Conservation (phyloP, 805 yeast genomes). For the Zygoascus ofunaensis region DNA sequence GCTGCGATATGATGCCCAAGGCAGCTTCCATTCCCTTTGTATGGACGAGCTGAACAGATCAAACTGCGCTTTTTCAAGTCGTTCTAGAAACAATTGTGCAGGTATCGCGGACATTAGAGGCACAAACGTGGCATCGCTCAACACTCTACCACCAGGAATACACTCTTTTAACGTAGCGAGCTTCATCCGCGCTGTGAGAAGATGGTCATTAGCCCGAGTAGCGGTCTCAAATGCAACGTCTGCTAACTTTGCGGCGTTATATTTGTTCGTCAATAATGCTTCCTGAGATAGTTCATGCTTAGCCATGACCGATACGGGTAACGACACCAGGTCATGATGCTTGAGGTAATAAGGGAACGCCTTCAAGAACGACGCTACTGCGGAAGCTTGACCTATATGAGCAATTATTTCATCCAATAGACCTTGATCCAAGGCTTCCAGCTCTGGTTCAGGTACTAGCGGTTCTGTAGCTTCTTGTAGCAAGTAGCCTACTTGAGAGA, state of each 20-base stretch:
- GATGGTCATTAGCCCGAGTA: slow-evolving; percentile 69
- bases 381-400: slow-evolving; percentile 75
- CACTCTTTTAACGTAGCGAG: slow-evolving; percentile 36
- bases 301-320: slow-evolving; percentile 57
- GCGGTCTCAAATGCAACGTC: slow-evolving; percentile 63
- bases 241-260: slow-evolving; percentile 31
- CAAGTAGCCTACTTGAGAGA: slow-evolving; percentile 63
- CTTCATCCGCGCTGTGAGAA: slow-evolving; percentile 49
- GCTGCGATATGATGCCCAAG: slow-evolving; percentile 47
- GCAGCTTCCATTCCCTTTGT: slow-evolving; percentile 54
- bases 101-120: slow-evolving; percentile 67
- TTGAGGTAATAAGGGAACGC: slow-evolving; percentile 51
- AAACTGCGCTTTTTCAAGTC: slow-evolving; percentile 55
- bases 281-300: slow-evolving; percentile 54
- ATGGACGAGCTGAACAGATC: slow-evolving; percentile 41
- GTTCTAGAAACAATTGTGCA: slow-evolving; percentile 45
- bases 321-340: slow-evolving; percentile 40
- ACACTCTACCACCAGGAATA: slow-evolving; percentile 23
- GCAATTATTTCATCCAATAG: slow-evolving; percentile 52
- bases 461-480: slow-evolving; percentile 49
- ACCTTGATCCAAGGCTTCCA: slow-evolving; percentile 34
- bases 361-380: slow-evolving; percentile 55
- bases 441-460: slow-evolving; percentile 40
- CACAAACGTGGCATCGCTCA: slow-evolving; percentile 48
- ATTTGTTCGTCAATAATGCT: slow-evolving; percentile 31